Conservation (phyloP, 257 asterid genomes). For the Leonotis leonurus region DNA sequence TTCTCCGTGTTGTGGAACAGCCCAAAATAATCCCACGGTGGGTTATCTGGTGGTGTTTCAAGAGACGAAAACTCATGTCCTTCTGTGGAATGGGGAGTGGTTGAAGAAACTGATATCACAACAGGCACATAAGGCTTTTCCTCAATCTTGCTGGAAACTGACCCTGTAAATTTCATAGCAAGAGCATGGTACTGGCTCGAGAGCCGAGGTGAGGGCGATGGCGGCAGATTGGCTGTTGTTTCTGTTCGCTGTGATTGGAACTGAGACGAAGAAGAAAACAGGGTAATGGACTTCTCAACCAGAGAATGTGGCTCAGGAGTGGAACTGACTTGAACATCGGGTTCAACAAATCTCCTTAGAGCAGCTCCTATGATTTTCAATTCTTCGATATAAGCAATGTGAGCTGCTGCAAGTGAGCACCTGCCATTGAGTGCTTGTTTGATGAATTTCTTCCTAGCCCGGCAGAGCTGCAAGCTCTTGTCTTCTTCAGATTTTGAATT, state of each 20-base stretch:
- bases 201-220: slow-evolving; percentile 50
- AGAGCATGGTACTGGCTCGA: slow-evolving; percentile 37
- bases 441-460: slow-evolving; percentile 81
- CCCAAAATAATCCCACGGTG: slow-evolving; percentile 95
- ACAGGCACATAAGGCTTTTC: slow-evolving; percentile 63
- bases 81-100: slow-evolving; percentile 41
- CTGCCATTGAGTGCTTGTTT: slow-evolving; percentile 93
- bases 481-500: slow-evolving; percentile 81
- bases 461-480: slow-evolving; percentile 84
- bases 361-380: slow-evolving; percentile 58
- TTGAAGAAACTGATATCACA: slow-evolving; percentile 45
- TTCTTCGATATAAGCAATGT: slow-evolving; percentile 61
- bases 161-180: slow-evolving; percentile 62
- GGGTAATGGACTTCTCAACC: slow-evolving; percentile 39
- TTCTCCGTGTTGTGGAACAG: slow-evolving; percentile 51
- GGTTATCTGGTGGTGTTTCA: slow-evolving; percentile 35
- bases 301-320: slow-evolving; percentile 40
- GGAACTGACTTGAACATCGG: slow-evolving; percentile 44
- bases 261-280: slow-evolving; percentile 45
- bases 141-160: slow-evolving; percentile 64
- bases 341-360: slow-evolving; percentile 67
- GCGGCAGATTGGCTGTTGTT: slow-evolving; percentile 28
- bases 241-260: slow-evolving; percentile 47
- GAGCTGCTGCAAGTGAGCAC: slow-evolving; percentile 83
- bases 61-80: slow-evolving; percentile 37